Evolutionary conservation across 2,329 filamentous ascomycete species (phyloP).

Genomic region (Xylariales sp.): DNA sequence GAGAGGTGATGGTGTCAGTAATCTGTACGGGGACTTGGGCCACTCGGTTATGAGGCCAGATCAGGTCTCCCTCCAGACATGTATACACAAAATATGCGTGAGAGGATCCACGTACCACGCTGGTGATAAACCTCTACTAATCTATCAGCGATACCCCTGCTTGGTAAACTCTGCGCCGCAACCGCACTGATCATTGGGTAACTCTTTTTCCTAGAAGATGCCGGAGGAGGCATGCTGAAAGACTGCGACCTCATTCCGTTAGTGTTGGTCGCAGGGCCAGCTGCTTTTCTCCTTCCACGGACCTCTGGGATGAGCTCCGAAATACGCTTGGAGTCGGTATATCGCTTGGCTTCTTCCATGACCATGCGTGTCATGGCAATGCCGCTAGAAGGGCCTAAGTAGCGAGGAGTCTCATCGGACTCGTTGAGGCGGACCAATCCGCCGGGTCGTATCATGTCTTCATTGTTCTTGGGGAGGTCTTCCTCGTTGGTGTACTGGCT

Average conservation of each 20-base stretch:
- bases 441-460: conserved; percentile 82
- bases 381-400: conserved; percentile 88
- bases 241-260: conserved; percentile 58
- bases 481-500: conserved; percentile 75
- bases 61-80: too few relatives aligned
- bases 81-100: conserved; percentile 5
- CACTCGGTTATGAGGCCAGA: too few relatives aligned
- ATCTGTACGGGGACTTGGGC: too few relatives aligned
- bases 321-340: conserved; percentile 85
- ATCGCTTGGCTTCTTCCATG: conserved; percentile 94
- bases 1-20: conserved; percentile 12
- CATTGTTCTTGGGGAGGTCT: conserved; percentile 64
- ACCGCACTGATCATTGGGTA: conserved; percentile 88
- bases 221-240: conserved; percentile 43
- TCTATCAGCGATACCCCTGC: conserved; percentile 67
- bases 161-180: conserved; percentile 72
- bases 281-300: conserved; percentile 51
- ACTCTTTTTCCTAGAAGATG: conserved; percentile 69
- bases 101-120: conserved; percentile 56
- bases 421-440: conserved; percentile 82
- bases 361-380: conserved; percentile 92
- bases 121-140: conserved; percentile 82
- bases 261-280: conserved; percentile 11
- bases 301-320: conserved; percentile 83
- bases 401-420: conserved; percentile 80